Evolutionary conservation across 1,284 basidiomycete species (phyloP).

Genomic region (Papiliotrema laurentii): DNA sequence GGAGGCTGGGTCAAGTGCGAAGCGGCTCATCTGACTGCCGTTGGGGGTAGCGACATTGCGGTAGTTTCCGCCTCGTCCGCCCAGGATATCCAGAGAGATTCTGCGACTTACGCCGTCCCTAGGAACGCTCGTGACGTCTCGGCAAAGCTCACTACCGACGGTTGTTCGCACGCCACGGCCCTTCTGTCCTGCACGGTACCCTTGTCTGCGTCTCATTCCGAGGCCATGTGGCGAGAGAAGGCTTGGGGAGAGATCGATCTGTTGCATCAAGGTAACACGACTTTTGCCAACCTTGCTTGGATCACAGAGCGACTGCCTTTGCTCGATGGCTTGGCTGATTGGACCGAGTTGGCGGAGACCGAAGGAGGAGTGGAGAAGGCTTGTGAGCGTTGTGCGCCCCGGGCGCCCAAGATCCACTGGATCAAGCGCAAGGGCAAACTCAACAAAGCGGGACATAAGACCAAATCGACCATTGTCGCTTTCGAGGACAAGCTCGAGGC

Average conservation of each 20-base stretch:
- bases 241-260: conserved; percentile 77
- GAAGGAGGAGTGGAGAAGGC: conserved; percentile 19
- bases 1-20: conserved; percentile 57
- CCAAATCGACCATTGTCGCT: conserved; percentile 49
- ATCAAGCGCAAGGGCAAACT: conserved; percentile 46
- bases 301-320: conserved; percentile 74
- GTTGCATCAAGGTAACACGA: conserved; percentile 68
- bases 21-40: conserved; percentile 30
- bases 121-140: conserved; percentile 55
- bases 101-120: conserved; percentile 66
- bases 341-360: conserved; percentile 55
- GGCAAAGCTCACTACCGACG: conserved; percentile 52
- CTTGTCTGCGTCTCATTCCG: conserved; percentile 59
- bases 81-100: conserved; percentile 48
- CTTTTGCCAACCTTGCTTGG: conserved; percentile 79
- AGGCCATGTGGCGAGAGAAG: conserved; percentile 69
- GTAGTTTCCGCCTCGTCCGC: conserved; percentile 14
- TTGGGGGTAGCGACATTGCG: conserved; percentile 32
- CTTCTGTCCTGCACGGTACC: conserved; percentile 72
- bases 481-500: conserved; percentile 79
- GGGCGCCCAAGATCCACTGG: conserved; percentile 71
- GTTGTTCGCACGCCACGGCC: conserved; percentile 69
- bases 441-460: conserved; percentile 41
- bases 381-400: conserved; percentile 69
- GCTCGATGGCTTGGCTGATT: conserved; percentile 60